phyloP scores from a whole-genome alignment of 768 basidiomycete species.

The Lanmaoa pseudosensibilis region DNA sequence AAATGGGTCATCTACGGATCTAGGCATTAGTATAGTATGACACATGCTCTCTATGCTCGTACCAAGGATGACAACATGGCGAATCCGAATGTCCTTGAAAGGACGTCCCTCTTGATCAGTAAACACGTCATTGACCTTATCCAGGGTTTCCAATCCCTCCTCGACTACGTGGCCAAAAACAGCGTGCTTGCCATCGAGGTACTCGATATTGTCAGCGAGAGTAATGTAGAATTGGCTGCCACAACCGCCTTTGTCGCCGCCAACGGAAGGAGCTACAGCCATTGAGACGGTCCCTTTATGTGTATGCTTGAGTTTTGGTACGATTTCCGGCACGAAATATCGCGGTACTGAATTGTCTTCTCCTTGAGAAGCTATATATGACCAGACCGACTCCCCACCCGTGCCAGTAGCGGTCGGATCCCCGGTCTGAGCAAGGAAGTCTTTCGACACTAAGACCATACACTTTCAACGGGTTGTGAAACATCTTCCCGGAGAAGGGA shows the following conservation, averaged over 20 bases:
- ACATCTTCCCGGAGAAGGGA: slow-evolving; percentile 4
- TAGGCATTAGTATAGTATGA: slow-evolving; percentile 2
- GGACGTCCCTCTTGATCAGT: slow-evolving; percentile 87
- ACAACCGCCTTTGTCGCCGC: slow-evolving; percentile 70
- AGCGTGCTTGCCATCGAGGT: slow-evolving; percentile 91
- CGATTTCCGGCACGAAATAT: slow-evolving; percentile 85
- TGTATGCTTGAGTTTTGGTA: slow-evolving; percentile 80
- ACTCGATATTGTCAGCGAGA: slow-evolving; percentile 85
- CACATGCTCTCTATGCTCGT: slow-evolving; percentile 8
- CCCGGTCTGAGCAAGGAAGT: slow-evolving; percentile 95
- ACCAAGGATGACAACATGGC: slow-evolving; percentile 97
- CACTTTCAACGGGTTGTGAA: slow-evolving; percentile 1
- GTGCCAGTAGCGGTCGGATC: slow-evolving; percentile 94
- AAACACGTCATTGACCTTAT: slow-evolving; percentile 90
- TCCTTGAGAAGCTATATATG: slow-evolving; percentile 57
- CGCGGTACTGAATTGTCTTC: slow-evolving; percentile 47
- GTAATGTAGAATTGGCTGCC: slow-evolving; percentile 98
- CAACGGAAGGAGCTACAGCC: slow-evolving; percentile 88
- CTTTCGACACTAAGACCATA: slow-evolving; percentile 75
- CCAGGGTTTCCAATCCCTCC: slow-evolving; percentile 88
- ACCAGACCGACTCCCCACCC: slow-evolving; percentile 90
- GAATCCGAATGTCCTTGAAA: slow-evolving; percentile 89
- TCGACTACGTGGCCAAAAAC: slow-evolving; percentile 97
- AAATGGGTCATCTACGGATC: slow-evolving; percentile 83
- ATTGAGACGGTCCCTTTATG: slow-evolving; percentile 91